These are phyloP conservation scores for Aspergillus clavatus DNA, from an alignment of 2,329 filamentous ascomycete genomes.

Conservation along the genomic window DNA sequence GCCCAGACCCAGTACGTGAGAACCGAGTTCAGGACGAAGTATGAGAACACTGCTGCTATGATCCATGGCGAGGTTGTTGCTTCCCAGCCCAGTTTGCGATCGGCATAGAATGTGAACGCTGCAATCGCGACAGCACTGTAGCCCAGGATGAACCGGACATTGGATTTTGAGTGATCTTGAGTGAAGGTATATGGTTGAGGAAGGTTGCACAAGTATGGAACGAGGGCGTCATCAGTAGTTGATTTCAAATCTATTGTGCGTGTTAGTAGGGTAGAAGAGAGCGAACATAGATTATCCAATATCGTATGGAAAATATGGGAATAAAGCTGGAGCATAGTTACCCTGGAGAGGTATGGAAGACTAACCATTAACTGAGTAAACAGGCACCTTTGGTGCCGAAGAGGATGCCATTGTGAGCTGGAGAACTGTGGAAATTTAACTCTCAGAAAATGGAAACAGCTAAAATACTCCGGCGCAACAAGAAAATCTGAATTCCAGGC, in stretches of 20 bases:
- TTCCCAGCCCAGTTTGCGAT: conserved; percentile 89
- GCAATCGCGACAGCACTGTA: conserved; percentile 77
- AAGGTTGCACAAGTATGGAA: conserved; percentile 89
- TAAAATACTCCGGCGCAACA: background rate
- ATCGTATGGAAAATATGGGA: conserved; percentile 1
- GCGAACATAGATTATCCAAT: too few relatives aligned
- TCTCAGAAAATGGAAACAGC: background rate
- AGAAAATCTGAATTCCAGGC: background rate
- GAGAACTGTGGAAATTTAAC: background rate
- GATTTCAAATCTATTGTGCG: conserved; percentile 78
- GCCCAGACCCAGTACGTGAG: conserved; percentile 81
- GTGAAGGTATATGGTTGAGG: conserved; percentile 58
- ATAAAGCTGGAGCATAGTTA: background rate
- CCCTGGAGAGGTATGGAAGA: conserved; percentile 10
- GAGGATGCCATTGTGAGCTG: conserved; percentile 22
- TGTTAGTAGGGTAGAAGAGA: conserved; percentile 11
- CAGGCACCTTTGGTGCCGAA: conserved; percentile 37
- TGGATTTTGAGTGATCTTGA: conserved; percentile 74
- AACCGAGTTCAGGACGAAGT: conserved; percentile 70
- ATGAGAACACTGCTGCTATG: conserved; percentile 69
- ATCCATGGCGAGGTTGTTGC: conserved; percentile 72
- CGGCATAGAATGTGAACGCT: conserved; percentile 79
- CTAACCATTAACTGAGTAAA: conserved; percentile 44
- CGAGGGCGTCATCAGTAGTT: conserved; percentile 89
- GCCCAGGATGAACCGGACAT: conserved; percentile 77